Evolutionary conservation across 352 stramenopile genomes (phyloP).

Genomic region (Phytophthora sojae): DNA sequence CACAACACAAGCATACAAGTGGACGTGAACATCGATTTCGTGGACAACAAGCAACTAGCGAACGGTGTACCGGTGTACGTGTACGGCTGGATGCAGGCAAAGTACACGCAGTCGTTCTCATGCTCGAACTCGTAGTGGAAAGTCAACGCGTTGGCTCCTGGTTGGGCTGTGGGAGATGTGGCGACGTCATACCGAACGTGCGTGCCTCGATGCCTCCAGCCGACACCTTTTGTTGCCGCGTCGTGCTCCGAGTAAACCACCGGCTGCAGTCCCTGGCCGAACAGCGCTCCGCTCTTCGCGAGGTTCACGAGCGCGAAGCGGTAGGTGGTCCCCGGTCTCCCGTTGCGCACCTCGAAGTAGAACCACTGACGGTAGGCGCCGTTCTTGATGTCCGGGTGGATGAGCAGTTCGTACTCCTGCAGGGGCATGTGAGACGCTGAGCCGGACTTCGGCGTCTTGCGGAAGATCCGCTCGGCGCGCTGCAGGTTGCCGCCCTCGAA

Average conservation of each 20-base stretch:
- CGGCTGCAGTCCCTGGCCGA: conserved; percentile 81
- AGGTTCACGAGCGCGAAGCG: conserved; percentile 85
- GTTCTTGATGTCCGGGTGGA: conserved; percentile 86
- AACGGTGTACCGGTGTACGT: conserved; percentile 75
- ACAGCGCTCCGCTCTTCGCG: conserved; percentile 85
- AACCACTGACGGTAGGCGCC: conserved; percentile 91
- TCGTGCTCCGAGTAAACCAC: conserved; percentile 79
- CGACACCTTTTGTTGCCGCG: conserved; percentile 44
- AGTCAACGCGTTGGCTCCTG: conserved; percentile 62
- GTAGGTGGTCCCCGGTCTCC: conserved; percentile 51
- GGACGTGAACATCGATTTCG: background rate
- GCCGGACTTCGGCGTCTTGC: conserved; percentile 14
- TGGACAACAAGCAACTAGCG: too few species aligned
- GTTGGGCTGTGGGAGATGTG: conserved; percentile 37
- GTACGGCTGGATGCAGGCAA: conserved; percentile 88
- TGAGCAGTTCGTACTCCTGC: conserved; percentile 78
- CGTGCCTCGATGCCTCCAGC: conserved; percentile 70
- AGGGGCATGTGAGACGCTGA: conserved; percentile 10
- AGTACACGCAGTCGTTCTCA: conserved; percentile 78
- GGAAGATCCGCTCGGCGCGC: conserved; percentile 65
- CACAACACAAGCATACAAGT: background rate
- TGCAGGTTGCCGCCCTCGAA: conserved; percentile 83
- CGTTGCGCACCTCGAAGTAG: conserved; percentile 89
- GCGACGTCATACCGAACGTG: conserved; percentile 73
- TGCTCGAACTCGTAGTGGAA: conserved; percentile 80